phyloP scores from a whole-genome alignment of 805 yeast genomes.

The Ogataea glucozyma region DNA sequence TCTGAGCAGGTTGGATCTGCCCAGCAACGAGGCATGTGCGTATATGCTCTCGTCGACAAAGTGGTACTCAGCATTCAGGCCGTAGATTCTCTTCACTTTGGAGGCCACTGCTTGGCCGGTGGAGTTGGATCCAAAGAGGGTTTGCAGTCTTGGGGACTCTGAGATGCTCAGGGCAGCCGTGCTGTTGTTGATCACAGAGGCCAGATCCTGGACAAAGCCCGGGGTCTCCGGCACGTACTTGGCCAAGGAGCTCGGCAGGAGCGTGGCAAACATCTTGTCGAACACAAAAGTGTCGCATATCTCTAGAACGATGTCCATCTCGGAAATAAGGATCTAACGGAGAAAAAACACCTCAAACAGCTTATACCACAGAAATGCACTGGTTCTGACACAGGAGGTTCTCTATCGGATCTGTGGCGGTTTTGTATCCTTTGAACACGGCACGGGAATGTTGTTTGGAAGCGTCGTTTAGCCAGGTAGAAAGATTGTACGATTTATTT shows the following conservation, averaged over 20 bases:
- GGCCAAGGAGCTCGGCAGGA: constrained; percentile 60
- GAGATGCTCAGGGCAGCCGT: constrained; percentile 26
- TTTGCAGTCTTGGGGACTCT: constrained; percentile 30
- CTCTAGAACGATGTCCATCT: constrained; percentile 94
- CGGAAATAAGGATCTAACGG: constrained; percentile 14
- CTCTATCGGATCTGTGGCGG: too few relatives aligned
- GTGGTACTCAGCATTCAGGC: constrained; percentile 45
- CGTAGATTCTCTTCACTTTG: constrained; percentile 49
- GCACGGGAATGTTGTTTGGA: background rate
- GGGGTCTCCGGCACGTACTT: constrained; percentile 34
- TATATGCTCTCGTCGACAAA: constrained; percentile 56
- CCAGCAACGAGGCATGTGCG: constrained; percentile 66
- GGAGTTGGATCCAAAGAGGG: constrained; percentile 28
- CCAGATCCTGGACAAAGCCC: constrained; percentile 23
- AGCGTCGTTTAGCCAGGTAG: background rate
- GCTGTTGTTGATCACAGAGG: constrained; percentile 26
- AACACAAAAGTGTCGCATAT: constrained; percentile 68
- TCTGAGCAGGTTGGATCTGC: constrained; percentile 72
- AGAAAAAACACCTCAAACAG: constrained; percentile 3
- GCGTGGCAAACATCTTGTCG: constrained; percentile 71
- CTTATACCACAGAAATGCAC: too few relatives aligned
- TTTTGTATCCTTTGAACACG: too few relatives aligned
- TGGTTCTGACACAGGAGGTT: background rate
- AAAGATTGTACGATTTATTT: constrained; percentile 15
- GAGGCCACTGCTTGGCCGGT: constrained; percentile 39